A percentile compares a stretch with the other conserved stretches of the same genome.
Evolutionary conservation across 1,284 basidiomycete species (phyloP).

Genomic region (Kalmanozyma brasiliensis): DNA sequence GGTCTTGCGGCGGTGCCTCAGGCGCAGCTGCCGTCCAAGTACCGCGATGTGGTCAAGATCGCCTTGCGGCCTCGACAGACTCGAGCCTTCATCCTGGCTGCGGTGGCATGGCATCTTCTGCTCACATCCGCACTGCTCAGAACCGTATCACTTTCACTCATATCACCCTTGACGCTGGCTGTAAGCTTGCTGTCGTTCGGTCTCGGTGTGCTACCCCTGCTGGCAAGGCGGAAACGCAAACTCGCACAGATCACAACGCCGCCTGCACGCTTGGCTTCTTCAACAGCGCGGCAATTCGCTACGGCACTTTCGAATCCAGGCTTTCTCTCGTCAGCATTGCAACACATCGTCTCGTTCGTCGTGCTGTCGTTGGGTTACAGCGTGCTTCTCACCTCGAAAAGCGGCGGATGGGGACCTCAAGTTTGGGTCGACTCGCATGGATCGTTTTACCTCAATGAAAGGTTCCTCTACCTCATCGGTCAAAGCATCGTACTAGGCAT

Average conservation of each 20-base stretch:
- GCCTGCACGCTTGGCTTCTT: constrained; percentile 6
- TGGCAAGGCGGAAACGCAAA: constrained; percentile 39
- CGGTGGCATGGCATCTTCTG: constrained; percentile 31
- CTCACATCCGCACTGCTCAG: constrained; percentile 26
- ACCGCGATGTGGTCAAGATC: constrained; percentile 44
- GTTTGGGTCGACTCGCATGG: constrained; percentile 48
- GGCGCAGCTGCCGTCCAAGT: constrained; percentile 46
- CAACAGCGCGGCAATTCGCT: constrained; percentile 20
- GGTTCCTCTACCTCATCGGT: constrained; percentile 39
- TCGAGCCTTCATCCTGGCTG: constrained; percentile 47
- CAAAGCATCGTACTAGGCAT: constrained; percentile 24
- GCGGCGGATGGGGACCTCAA: constrained; percentile 39
- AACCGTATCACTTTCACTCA: constrained; percentile 11
- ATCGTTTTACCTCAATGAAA: constrained; percentile 58
- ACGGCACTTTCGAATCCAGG: constrained; percentile 11
- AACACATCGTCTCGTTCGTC: constrained; percentile 24
- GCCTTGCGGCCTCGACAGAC: constrained; percentile 53
- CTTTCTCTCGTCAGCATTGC: neutral
- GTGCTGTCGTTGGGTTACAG: constrained; percentile 29
- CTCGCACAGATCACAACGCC: constrained; percentile 13
- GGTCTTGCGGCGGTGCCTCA: constrained; percentile 35
- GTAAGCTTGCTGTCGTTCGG: constrained; percentile 29
- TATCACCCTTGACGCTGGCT: constrained; percentile 13
- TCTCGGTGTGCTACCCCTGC: constrained; percentile 31
- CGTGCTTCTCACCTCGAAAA: constrained; percentile 6